phyloP scores from a whole-genome alignment of 202 grass and related monocot species.

The Saccharum hybrid region DNA sequence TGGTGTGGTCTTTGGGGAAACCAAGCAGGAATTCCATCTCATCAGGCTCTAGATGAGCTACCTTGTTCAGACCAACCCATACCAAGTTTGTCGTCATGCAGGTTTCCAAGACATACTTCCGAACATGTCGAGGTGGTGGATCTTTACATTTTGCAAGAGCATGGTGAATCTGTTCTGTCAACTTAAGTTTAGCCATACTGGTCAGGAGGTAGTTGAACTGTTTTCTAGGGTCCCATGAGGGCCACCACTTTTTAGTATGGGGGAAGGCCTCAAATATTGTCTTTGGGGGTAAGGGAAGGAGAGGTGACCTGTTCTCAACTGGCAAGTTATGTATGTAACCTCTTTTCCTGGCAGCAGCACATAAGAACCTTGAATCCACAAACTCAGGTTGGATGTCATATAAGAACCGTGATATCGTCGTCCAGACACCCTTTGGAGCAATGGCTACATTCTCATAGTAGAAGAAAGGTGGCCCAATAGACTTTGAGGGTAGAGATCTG shows the following conservation, averaged over 20 bases:
- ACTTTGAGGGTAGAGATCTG: conserved; percentile 50
- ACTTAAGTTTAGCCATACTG: conserved; percentile 49
- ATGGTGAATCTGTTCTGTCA: conserved; percentile 58
- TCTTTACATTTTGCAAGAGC: conserved; percentile 40
- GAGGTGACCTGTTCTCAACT: conserved; percentile 52
- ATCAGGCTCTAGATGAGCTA: conserved; percentile 64
- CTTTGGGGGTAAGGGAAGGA: conserved; percentile 54
- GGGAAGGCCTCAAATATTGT: conserved; percentile 66
- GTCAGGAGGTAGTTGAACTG: conserved; percentile 77
- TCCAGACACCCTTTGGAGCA: conserved; percentile 73
- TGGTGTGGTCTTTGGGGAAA: conserved; percentile 75
- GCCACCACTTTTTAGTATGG: conserved; percentile 61
- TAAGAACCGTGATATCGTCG: conserved; percentile 57
- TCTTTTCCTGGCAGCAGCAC: conserved; percentile 68
- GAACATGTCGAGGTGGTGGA: conserved; percentile 45
- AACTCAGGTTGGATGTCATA: conserved; percentile 75
- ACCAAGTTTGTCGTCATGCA: conserved; percentile 74
- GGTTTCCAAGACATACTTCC: conserved; percentile 45
- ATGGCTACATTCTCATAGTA: conserved; percentile 82
- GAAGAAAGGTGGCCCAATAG: conserved; percentile 72
- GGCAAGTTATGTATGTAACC: conserved; percentile 83
- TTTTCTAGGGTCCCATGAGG: conserved; percentile 65
- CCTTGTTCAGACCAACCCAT: conserved; percentile 73
- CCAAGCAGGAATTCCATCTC: conserved; percentile 76
- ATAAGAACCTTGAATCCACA: conserved; percentile 68